These are phyloP conservation scores for Sapria himalayana DNA, from an alignment of 345 rosid genomes.

Conservation along the genomic window DNA sequence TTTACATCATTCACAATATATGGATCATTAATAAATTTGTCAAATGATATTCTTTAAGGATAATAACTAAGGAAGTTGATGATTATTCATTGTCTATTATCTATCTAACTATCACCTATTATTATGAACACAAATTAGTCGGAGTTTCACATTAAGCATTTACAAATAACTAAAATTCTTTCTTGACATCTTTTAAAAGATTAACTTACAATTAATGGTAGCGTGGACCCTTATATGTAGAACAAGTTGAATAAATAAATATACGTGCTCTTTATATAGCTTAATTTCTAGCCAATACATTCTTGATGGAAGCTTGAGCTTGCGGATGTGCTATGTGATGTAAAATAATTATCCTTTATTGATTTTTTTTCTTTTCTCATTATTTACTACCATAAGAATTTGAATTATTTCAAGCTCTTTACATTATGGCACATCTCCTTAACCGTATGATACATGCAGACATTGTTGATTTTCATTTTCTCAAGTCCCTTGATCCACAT, in stretches of 20 bases:
- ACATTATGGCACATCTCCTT: too few species aligned
- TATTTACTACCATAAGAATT: background rate
- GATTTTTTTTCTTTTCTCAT: background rate
- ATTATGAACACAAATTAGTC: constrained; percentile 12
- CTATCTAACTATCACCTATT: constrained; percentile 11
- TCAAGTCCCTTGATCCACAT: background rate
- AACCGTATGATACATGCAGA: too few species aligned
- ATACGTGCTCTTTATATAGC: background rate
- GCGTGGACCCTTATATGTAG: constrained; percentile 4
- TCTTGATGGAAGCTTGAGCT: background rate
- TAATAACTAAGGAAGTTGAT: constrained; percentile 10
- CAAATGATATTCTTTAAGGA: constrained; percentile 9
- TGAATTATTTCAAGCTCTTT: too few species aligned
- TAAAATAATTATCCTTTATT: background rate
- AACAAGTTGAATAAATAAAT: constrained; percentile 1
- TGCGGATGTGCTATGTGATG: background rate
- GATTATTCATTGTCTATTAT: constrained; percentile 7
- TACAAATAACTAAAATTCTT: constrained; percentile 8
- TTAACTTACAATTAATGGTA: constrained; percentile 9
- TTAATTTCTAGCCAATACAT: background rate
- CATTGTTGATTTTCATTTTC: too few species aligned
- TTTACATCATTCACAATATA: constrained; percentile 8
- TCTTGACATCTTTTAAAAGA: constrained; percentile 7
- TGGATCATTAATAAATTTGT: constrained; percentile 13
- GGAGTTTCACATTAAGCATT: constrained; percentile 2